Evolutionary conservation across 306 rosid genomes (phyloP).

Genomic region (Gynostemma pentaphyllum): DNA sequence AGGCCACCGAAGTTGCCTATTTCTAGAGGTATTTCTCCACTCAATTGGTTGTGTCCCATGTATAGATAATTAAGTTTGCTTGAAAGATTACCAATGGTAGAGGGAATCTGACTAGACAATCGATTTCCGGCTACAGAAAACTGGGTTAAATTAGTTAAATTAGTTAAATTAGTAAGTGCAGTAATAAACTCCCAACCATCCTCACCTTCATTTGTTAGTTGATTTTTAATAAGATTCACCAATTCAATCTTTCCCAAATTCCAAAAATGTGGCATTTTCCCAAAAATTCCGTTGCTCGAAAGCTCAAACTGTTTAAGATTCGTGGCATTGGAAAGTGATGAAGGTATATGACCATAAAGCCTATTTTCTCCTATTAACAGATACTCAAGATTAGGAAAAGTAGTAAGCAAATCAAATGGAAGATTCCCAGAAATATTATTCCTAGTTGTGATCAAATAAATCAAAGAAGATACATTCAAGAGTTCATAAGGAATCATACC

Average conservation of each 20-base stretch:
- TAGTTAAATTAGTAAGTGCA: background rate
- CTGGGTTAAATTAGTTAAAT: background rate
- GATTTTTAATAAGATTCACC: background rate
- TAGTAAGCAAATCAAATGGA: constrained; percentile 26
- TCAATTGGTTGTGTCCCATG: background rate
- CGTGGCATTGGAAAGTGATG: constrained; percentile 29
- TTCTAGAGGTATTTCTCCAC: background rate
- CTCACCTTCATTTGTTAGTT: background rate
- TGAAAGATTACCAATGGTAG: background rate
- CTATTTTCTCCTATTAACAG: constrained; percentile 23
- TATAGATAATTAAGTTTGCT: background rate
- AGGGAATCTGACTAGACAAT: background rate
- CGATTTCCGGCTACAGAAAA: background rate
- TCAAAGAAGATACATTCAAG: background rate
- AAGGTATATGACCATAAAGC: constrained; percentile 29
- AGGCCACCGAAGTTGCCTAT: background rate
- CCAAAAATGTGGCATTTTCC: constrained; percentile 26
- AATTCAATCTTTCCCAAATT: constrained; percentile 9
- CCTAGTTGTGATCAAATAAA: background rate
- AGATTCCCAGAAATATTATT: constrained; percentile 29
- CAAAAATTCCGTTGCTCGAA: constrained; percentile 19
- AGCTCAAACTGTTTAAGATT: constrained; percentile 19
- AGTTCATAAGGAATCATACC: background rate
- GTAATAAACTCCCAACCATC: background rate
- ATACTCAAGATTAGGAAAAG: constrained; percentile 27